Conservation (phyloP, 805 yeast species). For the Yarrowia divulgata region DNA sequence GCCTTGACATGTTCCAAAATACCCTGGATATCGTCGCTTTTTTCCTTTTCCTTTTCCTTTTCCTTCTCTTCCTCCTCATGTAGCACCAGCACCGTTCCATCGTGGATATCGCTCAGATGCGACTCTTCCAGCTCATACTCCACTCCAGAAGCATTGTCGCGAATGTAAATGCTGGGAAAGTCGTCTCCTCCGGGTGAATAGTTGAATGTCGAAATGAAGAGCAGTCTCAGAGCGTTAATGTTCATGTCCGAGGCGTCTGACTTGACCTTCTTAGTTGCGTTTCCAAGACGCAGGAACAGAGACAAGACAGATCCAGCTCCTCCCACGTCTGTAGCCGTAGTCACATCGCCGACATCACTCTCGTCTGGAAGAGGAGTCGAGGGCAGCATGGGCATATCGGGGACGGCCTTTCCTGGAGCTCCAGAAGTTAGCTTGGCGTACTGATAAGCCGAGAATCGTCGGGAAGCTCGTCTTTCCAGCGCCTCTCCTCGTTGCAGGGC, state of each 20-base stretch:
- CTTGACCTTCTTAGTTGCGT: slow-evolving; percentile 40
- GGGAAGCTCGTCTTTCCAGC: slow-evolving; percentile 89
- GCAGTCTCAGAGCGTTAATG: slow-evolving; percentile 56
- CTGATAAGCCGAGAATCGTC: slow-evolving; percentile 92
- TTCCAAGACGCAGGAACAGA: slow-evolving; percentile 27
- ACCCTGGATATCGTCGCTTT: slow-evolving; percentile 23
- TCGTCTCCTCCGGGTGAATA: slow-evolving; percentile 74
- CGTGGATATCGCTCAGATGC: slow-evolving; percentile 61
- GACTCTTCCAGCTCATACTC: slow-evolving; percentile 83
- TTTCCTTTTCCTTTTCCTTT: slow-evolving; percentile 31
- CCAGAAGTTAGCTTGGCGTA: slow-evolving; percentile 72
- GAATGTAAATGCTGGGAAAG: slow-evolving; percentile 81
- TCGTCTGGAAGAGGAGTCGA: slow-evolving; percentile 24
- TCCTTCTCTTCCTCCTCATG: slow-evolving; percentile 38
- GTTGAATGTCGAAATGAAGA: slow-evolving; percentile 87
- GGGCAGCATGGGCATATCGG: slow-evolving; percentile 47
- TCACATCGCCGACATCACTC: slow-evolving; percentile 41
- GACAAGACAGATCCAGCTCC: not conserved
- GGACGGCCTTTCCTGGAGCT: slow-evolving; percentile 44
- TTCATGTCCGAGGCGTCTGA: slow-evolving; percentile 52
- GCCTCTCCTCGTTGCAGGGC: slow-evolving; percentile 84
- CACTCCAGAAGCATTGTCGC: slow-evolving; percentile 64
- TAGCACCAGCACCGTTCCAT: slow-evolving; percentile 67
- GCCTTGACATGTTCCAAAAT: slow-evolving; percentile 37
- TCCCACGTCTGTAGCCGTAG: slow-evolving; percentile 35